phyloP scores from a whole-genome alignment of 495 filamentous ascomycete genomes.

The Venustampulla echinocandica region DNA sequence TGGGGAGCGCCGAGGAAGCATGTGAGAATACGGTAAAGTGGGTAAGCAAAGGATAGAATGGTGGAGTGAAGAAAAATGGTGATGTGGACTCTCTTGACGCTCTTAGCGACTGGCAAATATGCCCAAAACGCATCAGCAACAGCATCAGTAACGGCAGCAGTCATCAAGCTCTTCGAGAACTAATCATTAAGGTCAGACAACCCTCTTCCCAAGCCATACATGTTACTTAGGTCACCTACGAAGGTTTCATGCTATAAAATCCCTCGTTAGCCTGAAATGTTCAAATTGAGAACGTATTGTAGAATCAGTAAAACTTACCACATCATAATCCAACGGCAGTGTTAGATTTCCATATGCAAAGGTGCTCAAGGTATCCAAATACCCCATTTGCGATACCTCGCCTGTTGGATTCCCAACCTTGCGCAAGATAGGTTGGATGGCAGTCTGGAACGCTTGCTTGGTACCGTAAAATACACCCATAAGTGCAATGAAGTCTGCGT shows the following conservation, averaged over 20 bases:
- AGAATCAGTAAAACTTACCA: not conserved
- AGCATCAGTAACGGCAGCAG: constrained; percentile 15
- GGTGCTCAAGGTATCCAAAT: not conserved
- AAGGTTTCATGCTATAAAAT: constrained; percentile 7
- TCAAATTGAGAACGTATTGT: not conserved
- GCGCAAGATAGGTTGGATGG: not conserved
- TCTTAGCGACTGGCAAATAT: constrained; percentile 36
- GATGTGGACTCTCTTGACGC: constrained; percentile 28
- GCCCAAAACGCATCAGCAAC: constrained; percentile 28
- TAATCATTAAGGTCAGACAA: constrained; percentile 1
- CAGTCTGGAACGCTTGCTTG: constrained; percentile 1
- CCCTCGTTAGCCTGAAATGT: not conserved
- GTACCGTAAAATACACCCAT: constrained; percentile 6
- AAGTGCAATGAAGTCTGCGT: constrained; percentile 24
- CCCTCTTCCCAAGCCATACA: not conserved
- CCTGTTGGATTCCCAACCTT: not conserved
- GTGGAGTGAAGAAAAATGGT: constrained; percentile 25
- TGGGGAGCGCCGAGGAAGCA: not conserved
- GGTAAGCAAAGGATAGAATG: constrained; percentile 28
- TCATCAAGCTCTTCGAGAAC: constrained; percentile 28
- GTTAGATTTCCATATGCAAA: constrained; percentile 4
- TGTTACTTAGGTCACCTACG: constrained; percentile 1
- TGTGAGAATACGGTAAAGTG: not conserved
- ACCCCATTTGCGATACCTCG: not conserved
- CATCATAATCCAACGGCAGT: constrained; percentile 7